Base-by-base conservation (phyloP, 1,284 basidiomycete species). In the Tetrapyrgos nigripes region DNA sequence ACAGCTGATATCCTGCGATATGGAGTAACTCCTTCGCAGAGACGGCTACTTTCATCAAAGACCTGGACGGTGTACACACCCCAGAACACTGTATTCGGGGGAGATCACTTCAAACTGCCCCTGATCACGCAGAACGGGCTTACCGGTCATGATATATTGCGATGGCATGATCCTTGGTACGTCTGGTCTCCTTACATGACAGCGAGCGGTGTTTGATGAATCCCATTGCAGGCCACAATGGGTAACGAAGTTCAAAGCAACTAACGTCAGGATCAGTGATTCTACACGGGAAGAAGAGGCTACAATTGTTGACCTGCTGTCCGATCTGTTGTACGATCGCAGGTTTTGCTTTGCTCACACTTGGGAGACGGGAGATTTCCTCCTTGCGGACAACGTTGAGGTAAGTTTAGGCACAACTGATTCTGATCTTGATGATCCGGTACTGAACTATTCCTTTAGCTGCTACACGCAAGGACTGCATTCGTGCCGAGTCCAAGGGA, bases 251-350 rank as follows among this genome's bases (percentile, higher is more conserved):
- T n/a, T n/a, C n/a, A n/a, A n/a, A n/a, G n/a, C n/a, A n/a, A n/a
- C n/a, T n/a, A 45, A 45, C 17, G 43, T 45, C n/a, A 23, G 43
- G 5, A 45, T 45, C 24, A 45, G 6, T 23, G 43, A 45, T n/a
- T 45, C n/a, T 45, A 45, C 43, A 45, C 43, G n/a, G 43, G 43
- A 45, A 45, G 43, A 45, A 45, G 43, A 45, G 43, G 43, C n/a
- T 9, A 45, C 6, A 17, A 6, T 45, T 23, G 24, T 45, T n/a
- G 43, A 45, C n/a, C 24, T 45, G n/a, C 24, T 45, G 24, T 45
- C 43, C 6, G 5, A 45, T 6, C 24, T 45, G 43, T 45, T 45
- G n/a, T 45, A 45, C 43, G 43, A 45, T 23, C 43, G 43, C 43
- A n/a, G 43, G n/a, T n/a, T n/a, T n/a, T n/a, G n/a, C n/a, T n/a